phyloP scores from a whole-genome alignment of 148 eudicot genomes.

The Suaeda aralocaspica region DNA sequence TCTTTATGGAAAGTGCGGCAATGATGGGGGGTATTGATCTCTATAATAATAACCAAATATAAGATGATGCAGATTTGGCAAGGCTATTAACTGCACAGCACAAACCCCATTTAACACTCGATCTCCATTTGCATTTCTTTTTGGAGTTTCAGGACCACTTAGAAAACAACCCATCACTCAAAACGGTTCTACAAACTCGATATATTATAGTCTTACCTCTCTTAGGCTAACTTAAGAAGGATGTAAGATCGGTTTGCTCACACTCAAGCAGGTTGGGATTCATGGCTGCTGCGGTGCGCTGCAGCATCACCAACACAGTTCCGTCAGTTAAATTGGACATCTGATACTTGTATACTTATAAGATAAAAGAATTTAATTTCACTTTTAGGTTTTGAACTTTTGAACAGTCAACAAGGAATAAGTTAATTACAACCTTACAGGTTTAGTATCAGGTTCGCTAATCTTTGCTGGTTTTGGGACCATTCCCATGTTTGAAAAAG shows the following conservation, averaged over 20 bases:
- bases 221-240: conserved; percentile 13
- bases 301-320: background rate
- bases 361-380: background rate
- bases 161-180: background rate
- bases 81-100: conserved; percentile 11
- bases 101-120: conserved; percentile 10
- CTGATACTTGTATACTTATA: background rate
- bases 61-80: conserved; percentile 4
- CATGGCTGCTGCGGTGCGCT: background rate
- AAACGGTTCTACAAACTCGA: background rate
- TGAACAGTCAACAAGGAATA: background rate
- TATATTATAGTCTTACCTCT: conserved; percentile 2
- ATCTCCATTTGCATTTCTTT: background rate
- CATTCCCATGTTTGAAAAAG: background rate
- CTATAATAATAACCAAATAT: background rate
- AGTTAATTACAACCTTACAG: background rate
- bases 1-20: conserved; percentile 9
- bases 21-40: conserved; percentile 12
- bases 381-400: background rate
- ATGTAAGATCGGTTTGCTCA: conserved; percentile 3
- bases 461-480: background rate
- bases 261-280: background rate
- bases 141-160: conserved; percentile 20
- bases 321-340: background rate
- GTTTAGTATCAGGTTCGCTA: conserved; percentile 1